Evolutionary conservation across 371 early-diverging fungal genomes (phyloP), one percentile per base, ranked within the genome.

Genomic region (Capniomyces stellatus): DNA sequence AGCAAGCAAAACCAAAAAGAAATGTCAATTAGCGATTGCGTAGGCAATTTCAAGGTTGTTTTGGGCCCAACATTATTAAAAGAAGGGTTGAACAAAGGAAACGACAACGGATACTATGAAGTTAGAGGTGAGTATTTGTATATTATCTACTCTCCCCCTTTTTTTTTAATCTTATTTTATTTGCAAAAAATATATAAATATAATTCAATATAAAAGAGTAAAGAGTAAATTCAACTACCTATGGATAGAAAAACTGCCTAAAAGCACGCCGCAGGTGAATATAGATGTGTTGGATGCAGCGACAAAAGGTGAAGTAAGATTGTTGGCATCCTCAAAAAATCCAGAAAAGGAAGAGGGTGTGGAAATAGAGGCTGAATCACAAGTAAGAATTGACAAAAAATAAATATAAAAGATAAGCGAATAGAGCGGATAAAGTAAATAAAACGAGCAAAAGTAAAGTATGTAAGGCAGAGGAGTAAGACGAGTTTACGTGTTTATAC

Each of bases 201-300:
- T 6, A 35, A 10, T 35, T 10, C 10, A 15, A 35, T 35, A 35
- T 6, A 15, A 10, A 35, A 15, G 35, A 35, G 35, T 10, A 35
- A 35, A 35, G 15, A 35, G 35, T 10, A 15, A 35, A 15, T 10
- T 6, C 6, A 35, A 35, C 10, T 35, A 15, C 15, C 6, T 35
- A 10, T 35, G 35, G 15, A 35, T 35, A 49, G 49, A 49, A 18
- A 49, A 49, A 24, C 49, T 49, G 3, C 15, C 49, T 3, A n/a
- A 30, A n/a, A 27, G 25, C n/a, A 49, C 28, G 10, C 49, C 2
- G 10, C 25, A 49, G 30, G 49, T 27, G 8, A 49, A 49, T 27
- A 25, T 49, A n/a, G 49, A 49, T n/a, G 49, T 49, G 21, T 27
- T 49, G 28, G n/a, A 27, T n/a, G 28, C 25, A 49, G n/a, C 28